Evolutionary conservation across 257 asterid species (phyloP), one percentile per base, ranked within the genome.

Genomic region (Nicotiana benthamiana): DNA sequence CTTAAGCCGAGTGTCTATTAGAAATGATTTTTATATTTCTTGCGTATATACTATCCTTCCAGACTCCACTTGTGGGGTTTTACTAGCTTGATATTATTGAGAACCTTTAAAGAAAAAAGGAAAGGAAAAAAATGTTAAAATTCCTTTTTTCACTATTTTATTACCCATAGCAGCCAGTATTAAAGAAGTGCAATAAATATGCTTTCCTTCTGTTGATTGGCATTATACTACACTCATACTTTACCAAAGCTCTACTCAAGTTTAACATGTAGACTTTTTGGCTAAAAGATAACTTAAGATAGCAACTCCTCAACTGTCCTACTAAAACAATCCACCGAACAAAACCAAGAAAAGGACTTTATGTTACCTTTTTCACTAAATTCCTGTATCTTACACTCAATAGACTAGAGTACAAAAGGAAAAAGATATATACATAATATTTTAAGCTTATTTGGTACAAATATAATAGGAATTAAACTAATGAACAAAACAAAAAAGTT

Each of bases 171-270:
- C 9, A 20, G 34, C 59, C 77, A 22, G 56, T 51, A 51, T 51
- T 15, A 51, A 72, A 70, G 59, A 22, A 22, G 36, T 22, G 13
- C 54, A 74, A 60, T 63, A 56, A 67, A 34, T 75, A 75, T 86
- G 75, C 86, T 61, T 82, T 86, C 79, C 78, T 83, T 83, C 53
- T 34, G 72, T 77, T 88, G 82, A 80, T 82, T 77, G 77, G 60
- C 79, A 77, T 80, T 15, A 72, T 22, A 72, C 26, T 13, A 28
- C 46, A 70, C 6, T 20, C 51, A 75, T 82, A 72, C 89, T 86
- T 89, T 84, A 79, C 86, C 85, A 86, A 77, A 74, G 75, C 75
- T 81, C 67, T 77, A 87, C 91, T 85, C 89, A 83, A 85, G 34
- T 80, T 61, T 80, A 40, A 46, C 18, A 59, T 81, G n/a, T 76